Conservation (phyloP, 768 basidiomycete species). For the Termitomyces heimii region DNA sequence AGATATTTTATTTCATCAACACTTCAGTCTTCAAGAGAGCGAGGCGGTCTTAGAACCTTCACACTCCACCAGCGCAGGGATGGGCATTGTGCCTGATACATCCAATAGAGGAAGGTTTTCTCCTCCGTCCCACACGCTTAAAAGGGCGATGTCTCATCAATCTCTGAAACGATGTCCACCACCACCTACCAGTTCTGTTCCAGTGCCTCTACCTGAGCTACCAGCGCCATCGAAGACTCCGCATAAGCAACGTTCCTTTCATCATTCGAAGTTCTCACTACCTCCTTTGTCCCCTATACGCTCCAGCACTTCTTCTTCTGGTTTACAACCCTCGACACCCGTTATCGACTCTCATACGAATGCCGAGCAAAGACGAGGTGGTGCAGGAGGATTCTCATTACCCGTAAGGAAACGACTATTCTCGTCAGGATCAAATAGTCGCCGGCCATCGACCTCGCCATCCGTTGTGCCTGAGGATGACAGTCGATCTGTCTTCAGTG, state of each 20-base stretch:
- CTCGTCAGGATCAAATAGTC: slow-evolving; percentile 44
- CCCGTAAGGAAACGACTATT: slow-evolving; percentile 53
- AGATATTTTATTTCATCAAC: slow-evolving; percentile 20
- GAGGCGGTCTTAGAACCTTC: slow-evolving; percentile 22
- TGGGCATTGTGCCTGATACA: not conserved
- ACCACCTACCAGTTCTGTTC: slow-evolving; percentile 19
- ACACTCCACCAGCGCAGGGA: slow-evolving; percentile 9
- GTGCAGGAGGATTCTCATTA: slow-evolving; percentile 19
- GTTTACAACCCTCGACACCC: slow-evolving; percentile 20
- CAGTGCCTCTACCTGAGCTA: slow-evolving; percentile 23
- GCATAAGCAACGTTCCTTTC: slow-evolving; percentile 60
- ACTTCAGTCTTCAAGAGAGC: slow-evolving; percentile 20
- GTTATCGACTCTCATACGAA: slow-evolving; percentile 8
- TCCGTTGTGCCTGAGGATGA: slow-evolving; percentile 43
- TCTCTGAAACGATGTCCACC: slow-evolving; percentile 35
- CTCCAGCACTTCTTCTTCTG: slow-evolving; percentile 24
- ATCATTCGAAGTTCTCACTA: slow-evolving; percentile 50
- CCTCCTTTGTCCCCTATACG: slow-evolving; percentile 39
- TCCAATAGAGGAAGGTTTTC: slow-evolving; percentile 5
- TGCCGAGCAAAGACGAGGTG: slow-evolving; percentile 22
- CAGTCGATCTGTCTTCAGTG: slow-evolving; percentile 46
- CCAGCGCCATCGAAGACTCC: slow-evolving; percentile 26
- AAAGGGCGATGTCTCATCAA: slow-evolving; percentile 54
- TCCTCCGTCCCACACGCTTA: slow-evolving; percentile 30
- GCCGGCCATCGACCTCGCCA: slow-evolving; percentile 48